These are phyloP conservation scores for Colletotrichum cereale DNA, from an alignment of 2,329 filamentous ascomycete species.

Conservation along the genomic window DNA sequence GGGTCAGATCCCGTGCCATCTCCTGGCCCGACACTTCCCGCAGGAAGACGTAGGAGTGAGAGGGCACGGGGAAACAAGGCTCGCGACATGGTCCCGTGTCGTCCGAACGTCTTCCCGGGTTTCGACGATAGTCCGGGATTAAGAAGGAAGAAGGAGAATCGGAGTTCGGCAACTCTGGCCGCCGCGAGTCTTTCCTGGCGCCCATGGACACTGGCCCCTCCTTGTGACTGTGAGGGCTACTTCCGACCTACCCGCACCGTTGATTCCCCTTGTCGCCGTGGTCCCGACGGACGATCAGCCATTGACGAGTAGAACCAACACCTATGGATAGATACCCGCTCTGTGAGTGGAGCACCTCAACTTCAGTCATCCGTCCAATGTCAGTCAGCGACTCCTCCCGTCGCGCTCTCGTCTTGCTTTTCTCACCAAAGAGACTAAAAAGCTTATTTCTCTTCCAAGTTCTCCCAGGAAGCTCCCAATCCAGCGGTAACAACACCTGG, in stretches of 20 bases:
- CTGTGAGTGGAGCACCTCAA: conserved; percentile 2
- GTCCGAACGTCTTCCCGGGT: conserved; percentile 18
- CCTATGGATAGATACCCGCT: background rate
- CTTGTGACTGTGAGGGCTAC: background rate
- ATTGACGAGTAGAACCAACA: conserved; percentile 7
- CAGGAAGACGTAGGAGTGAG: conserved; percentile 4
- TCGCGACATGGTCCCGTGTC: conserved; percentile 30
- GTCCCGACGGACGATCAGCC: conserved; percentile 23
- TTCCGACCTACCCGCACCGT: conserved; percentile 31
- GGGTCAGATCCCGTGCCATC: conserved; percentile 11
- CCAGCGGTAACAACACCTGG: conserved; percentile 19
- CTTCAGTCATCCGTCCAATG: conserved; percentile 3
- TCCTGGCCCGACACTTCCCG: conserved; percentile 27
- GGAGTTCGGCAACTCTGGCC: conserved; percentile 24
- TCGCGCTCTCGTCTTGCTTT: conserved; percentile 22
- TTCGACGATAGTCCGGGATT: conserved; percentile 22
- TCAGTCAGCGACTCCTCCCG: background rate
- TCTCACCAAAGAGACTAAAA: conserved; percentile 15
- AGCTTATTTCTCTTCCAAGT: conserved; percentile 3
- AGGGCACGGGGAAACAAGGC: conserved; percentile 5
- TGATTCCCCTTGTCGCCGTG: conserved; percentile 31
- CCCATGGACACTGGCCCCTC: background rate
- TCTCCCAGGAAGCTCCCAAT: conserved; percentile 5
- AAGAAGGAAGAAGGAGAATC: background rate
- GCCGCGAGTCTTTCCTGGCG: background rate